A percentile compares a stretch with the other conserved stretches of the same genome.
phyloP scores from a whole-genome alignment of 2,329 filamentous ascomycete genomes.

The Byssothecium circinans region DNA sequence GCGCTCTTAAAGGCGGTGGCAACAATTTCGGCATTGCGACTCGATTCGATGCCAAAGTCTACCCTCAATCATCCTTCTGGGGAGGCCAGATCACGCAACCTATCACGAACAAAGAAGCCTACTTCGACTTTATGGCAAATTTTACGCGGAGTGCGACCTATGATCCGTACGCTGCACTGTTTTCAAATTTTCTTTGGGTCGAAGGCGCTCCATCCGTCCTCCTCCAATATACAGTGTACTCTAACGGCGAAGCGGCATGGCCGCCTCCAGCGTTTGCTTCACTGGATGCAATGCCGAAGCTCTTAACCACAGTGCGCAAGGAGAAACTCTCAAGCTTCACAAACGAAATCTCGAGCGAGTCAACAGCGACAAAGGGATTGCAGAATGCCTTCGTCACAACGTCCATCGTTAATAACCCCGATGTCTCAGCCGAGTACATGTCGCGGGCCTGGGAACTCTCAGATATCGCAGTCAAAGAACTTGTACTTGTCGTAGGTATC shows the following conservation, averaged over 20 bases:
- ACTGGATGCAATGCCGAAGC: conserved; percentile 16
- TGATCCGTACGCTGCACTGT: conserved; percentile 24
- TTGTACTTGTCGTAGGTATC: conserved; percentile 16
- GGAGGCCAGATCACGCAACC: conserved; percentile 38
- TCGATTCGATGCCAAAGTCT: conserved; percentile 16
- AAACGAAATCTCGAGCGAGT: conserved; percentile 13
- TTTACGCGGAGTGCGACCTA: conserved; percentile 20
- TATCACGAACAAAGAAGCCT: conserved; percentile 18
- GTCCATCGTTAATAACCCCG: conserved; percentile 18
- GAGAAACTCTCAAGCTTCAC: conserved; percentile 19
- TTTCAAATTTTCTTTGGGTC: conserved; percentile 21
- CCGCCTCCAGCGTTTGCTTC: conserved; percentile 17
- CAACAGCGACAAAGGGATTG: conserved; percentile 2
- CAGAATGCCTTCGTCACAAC: conserved; percentile 22
- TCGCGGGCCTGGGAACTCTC: conserved; percentile 14
- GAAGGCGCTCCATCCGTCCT: conserved; percentile 14
- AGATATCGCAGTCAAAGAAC: conserved; percentile 11
- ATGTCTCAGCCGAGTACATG: conserved; percentile 14
- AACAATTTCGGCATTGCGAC: conserved; percentile 41
- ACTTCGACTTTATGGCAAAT: conserved; percentile 19
- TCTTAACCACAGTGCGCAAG: conserved; percentile 18
- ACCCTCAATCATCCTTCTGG: conserved; percentile 29
- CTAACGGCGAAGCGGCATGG: conserved; percentile 16
- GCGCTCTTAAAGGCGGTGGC: conserved; percentile 33
- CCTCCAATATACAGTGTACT: conserved; percentile 18